Base-by-base conservation (phyloP, 2,329 filamentous ascomycete species). In the Albophoma yamanashiensis region DNA sequence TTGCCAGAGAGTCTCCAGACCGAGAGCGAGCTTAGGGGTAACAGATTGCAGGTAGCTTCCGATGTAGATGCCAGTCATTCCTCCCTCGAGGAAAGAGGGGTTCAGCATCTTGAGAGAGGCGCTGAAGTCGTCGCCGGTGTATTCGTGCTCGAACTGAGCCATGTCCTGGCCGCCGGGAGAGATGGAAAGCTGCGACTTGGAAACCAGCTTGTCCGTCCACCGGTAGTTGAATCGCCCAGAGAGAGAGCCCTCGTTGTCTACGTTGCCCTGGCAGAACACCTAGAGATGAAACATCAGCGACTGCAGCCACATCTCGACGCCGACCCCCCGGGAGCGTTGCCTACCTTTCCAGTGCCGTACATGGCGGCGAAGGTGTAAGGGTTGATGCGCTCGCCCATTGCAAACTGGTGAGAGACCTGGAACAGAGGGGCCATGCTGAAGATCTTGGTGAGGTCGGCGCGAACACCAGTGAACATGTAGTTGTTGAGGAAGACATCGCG, bases 401-500 rank as follows among this genome's bases (percentile, higher is more conserved):
- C 89, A 75, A 99, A 94, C 68, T 94, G 91, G 79, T 99, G 94
- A 66, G 93, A 97, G 68, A 97, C 89, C 78, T 97, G 93, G 82
- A 99, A 99, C 67, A 97, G 80, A 61, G 94, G 94, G 61, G 87
- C 85, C 74, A 96, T 85, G 82, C 92, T 94, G 79, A 97, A 96
- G 72, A 91, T 87, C 82, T 97, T 97, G 73, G 92, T 97, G 73
- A 97, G 81, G 76, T 99, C 94, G 74, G 93, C 95, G 73, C 93
- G 90, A 75, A 99, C 84, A 70, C 94, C 94, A 53, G 91, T 89
- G 81, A 99, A 97, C 86, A 94, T 95, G 76, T 91, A 89, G 81
- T 97, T 96, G 78, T 89, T 94, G 70, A 97, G 86, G 74, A 97
- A 88, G 68, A 97, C 92, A 83, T 97, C 92, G 77, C 92, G 92